Evolutionary conservation across 352 stramenopile genomes (phyloP).

Genomic region (Globisporangium echinulatum): DNA sequence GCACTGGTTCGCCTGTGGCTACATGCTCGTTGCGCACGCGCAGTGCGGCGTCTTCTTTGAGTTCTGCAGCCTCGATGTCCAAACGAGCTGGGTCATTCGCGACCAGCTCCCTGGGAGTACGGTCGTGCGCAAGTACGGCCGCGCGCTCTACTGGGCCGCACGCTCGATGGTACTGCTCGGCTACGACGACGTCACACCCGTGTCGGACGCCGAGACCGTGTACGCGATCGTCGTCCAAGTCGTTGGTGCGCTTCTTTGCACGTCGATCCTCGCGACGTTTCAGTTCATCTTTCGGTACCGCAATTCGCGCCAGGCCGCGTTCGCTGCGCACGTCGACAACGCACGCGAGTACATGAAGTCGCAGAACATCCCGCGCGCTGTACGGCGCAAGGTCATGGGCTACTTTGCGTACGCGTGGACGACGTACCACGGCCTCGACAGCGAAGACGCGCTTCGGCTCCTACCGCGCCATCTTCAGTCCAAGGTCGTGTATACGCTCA

Average conservation of each 20-base stretch:
- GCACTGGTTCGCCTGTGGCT: conserved; percentile 61
- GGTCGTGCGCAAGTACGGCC: conserved; percentile 38
- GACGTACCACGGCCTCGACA: conserved; percentile 54
- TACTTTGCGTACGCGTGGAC: conserved; percentile 69
- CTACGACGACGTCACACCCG: conserved; percentile 58
- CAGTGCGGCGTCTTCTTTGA: conserved; percentile 50
- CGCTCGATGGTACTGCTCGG: conserved; percentile 53
- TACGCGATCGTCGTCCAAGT: conserved; percentile 45
- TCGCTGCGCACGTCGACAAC: conserved; percentile 59
- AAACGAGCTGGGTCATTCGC: conserved; percentile 56
- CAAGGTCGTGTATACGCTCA: conserved; percentile 54
- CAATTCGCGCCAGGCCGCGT: conserved; percentile 40
- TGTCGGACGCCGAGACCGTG: conserved; percentile 47
- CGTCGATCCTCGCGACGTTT: conserved; percentile 54
- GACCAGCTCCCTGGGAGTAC: conserved; percentile 42
- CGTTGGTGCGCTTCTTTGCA: conserved; percentile 42
- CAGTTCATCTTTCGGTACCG: conserved; percentile 71
- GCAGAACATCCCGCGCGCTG: conserved; percentile 42
- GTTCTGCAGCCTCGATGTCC: conserved; percentile 28
- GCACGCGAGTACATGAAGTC: conserved; percentile 66
- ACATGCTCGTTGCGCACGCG: conserved; percentile 59
- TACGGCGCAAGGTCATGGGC: conserved; percentile 43
- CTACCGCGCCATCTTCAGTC: conserved; percentile 65
- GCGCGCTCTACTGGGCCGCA: conserved; percentile 53
- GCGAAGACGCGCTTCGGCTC: conserved; percentile 44